Evolutionary conservation across 2,329 filamentous ascomycete genomes (phyloP).

Genomic region (Dothistroma septosporum): DNA sequence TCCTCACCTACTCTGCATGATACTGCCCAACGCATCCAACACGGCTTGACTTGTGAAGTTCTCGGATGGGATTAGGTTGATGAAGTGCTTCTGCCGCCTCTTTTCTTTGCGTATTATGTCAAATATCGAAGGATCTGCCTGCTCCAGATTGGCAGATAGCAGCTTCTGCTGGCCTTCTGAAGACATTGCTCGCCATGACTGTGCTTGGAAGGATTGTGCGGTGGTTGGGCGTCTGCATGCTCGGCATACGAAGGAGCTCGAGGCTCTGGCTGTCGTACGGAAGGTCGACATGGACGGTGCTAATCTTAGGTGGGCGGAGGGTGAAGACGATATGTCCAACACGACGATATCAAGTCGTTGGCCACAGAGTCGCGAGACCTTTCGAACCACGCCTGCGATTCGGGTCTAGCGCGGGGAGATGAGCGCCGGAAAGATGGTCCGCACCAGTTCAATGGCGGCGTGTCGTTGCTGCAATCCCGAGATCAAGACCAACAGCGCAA

Average conservation of each 20-base stretch:
- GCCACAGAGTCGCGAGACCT: not conserved
- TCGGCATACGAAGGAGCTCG: constrained; percentile 36
- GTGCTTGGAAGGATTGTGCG: constrained; percentile 29
- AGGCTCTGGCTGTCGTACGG: constrained; percentile 38
- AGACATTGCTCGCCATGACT: constrained; percentile 40
- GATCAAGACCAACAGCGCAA: not conserved
- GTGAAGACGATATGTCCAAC: not conserved
- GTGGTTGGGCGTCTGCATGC: constrained; percentile 29
- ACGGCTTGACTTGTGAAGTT: constrained; percentile 94
- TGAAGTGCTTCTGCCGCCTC: constrained; percentile 92
- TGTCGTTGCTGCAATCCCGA: not conserved
- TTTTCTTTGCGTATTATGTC: constrained; percentile 97
- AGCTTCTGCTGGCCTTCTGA: constrained; percentile 57
- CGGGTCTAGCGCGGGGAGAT: not conserved
- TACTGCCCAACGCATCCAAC: constrained; percentile 83
- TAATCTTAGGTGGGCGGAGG: not conserved
- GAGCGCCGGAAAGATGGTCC: not conserved
- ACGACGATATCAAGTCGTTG: not conserved
- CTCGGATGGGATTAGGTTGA: constrained; percentile 93
- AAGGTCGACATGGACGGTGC: constrained; percentile 40
- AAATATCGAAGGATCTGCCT: constrained; percentile 82
- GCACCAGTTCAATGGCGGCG: not conserved
- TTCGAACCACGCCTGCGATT: not conserved
- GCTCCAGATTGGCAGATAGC: constrained; percentile 70
- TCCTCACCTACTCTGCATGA: constrained; percentile 75